Evolutionary conservation across 2,329 filamentous ascomycete genomes (phyloP).

Genomic region (Paecilomyces variotii): DNA sequence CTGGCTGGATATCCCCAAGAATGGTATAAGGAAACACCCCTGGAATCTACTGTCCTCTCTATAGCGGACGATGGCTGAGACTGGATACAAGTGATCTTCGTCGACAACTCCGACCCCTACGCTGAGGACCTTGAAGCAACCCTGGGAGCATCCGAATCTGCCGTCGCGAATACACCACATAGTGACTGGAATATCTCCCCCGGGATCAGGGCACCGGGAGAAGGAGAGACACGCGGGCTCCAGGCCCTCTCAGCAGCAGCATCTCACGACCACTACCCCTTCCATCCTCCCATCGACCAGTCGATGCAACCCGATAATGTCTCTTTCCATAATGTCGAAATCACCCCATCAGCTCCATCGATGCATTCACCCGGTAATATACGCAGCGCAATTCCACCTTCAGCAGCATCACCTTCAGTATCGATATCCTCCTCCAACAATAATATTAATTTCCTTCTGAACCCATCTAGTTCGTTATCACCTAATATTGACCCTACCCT

Average conservation of each 20-base stretch:
- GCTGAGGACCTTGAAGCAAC: conserved; percentile 41
- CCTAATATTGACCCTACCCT: conserved; percentile 38
- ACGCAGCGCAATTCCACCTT: conserved; percentile 22
- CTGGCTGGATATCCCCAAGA: conserved; percentile 56
- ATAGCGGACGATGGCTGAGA: not conserved
- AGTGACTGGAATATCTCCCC: conserved; percentile 23
- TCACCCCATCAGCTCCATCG: conserved; percentile 15
- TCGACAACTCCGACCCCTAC: conserved; percentile 55
- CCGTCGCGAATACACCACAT: conserved; percentile 19
- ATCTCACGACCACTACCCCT: conserved; percentile 31
- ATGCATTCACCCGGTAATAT: conserved; percentile 26
- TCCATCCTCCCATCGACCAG: conserved; percentile 17
- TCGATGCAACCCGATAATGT: conserved; percentile 13
- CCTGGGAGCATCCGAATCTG: conserved; percentile 22
- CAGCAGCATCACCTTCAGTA: conserved; percentile 33
- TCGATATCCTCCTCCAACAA: conserved; percentile 37
- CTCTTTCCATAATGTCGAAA: conserved; percentile 12
- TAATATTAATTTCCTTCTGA: conserved; percentile 51
- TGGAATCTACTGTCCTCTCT: not conserved
- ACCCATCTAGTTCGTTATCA: conserved; percentile 37
- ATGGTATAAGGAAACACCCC: conserved; percentile 31
- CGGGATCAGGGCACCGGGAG: conserved; percentile 17
- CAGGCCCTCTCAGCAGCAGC: conserved; percentile 49
- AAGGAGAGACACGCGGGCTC: conserved; percentile 41
- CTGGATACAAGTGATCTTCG: conserved; percentile 46